Evolutionary conservation across 2,329 filamentous ascomycete genomes (phyloP).

Genomic region (Phaeosphaeria sp.): DNA sequence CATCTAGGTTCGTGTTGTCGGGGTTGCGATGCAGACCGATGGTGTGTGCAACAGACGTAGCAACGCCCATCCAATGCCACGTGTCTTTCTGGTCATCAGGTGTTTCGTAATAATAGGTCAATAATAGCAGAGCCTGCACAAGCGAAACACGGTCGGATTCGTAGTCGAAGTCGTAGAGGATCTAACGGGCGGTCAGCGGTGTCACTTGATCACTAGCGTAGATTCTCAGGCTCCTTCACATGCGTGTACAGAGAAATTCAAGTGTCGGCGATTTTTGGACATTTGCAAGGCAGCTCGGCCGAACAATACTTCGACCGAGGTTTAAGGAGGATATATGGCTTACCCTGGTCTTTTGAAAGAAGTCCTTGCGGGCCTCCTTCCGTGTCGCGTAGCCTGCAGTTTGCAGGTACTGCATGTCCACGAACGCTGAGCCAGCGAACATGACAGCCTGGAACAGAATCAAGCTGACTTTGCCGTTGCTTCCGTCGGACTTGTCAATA

Average conservation of each 20-base stretch:
- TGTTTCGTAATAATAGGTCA: constrained; percentile 98
- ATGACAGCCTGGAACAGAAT: constrained; percentile 93
- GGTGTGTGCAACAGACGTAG: constrained; percentile 89
- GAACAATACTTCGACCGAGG: constrained; percentile 6
- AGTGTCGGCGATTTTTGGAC: constrained; percentile 11
- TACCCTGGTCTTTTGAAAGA: constrained; percentile 87
- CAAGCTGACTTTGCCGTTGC: constrained; percentile 76
- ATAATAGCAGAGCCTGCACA: constrained; percentile 85
- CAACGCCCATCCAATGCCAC: constrained; percentile 99
- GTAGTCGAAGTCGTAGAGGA: constrained; percentile 95
- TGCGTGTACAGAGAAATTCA: constrained; percentile 10
- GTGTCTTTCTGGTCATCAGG: constrained; percentile 97
- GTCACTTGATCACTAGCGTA: not conserved
- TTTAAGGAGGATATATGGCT: constrained; percentile 43
- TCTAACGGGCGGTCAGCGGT: constrained; percentile 52
- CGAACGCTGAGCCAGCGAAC: constrained; percentile 89
- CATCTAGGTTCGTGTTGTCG: constrained; percentile 75
- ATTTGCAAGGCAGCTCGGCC: constrained; percentile 12
- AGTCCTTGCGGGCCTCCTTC: constrained; percentile 83
- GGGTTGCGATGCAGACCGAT: constrained; percentile 92
- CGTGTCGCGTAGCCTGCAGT: constrained; percentile 78
- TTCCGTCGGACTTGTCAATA: constrained; percentile 71
- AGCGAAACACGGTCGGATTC: constrained; percentile 87
- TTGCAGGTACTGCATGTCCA: constrained; percentile 78
- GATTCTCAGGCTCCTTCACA: constrained; percentile 2